Percentiles rank a stretch among this genome's conserved stretches.
phyloP scores from a whole-genome alignment of 2,329 filamentous ascomycete genomes.

The Parastagonospora avenae region DNA sequence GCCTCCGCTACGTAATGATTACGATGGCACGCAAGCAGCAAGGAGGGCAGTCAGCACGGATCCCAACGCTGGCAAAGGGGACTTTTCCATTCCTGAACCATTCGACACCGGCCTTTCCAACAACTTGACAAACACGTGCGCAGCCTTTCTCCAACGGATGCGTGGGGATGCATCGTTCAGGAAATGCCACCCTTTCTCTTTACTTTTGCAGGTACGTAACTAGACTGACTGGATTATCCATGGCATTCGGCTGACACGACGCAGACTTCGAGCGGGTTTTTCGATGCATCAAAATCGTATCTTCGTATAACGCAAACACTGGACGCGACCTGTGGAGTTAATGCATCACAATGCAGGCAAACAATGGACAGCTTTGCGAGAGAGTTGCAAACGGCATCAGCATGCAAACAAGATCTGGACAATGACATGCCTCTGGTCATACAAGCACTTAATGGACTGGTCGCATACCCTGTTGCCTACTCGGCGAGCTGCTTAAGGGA shows the following conservation, averaged over 20 bases:
- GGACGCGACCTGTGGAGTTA: conserved; percentile 75
- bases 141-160: conserved; percentile 70
- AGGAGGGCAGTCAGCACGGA: conserved; percentile 35
- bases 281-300: conserved; percentile 74
- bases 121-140: conserved; percentile 64
- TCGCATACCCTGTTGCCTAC: conserved; percentile 79
- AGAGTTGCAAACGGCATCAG: conserved; percentile 64
- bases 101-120: conserved; percentile 57
- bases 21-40: conserved; percentile 32
- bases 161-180: conserved; percentile 70
- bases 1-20: conserved; percentile 35
- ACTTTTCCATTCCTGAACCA: conserved; percentile 47
- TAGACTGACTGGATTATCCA: not conserved
- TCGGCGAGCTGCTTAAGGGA: conserved; percentile 79
- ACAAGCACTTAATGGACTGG: conserved; percentile 75
- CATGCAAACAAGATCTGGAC: conserved; percentile 75
- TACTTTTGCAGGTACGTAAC: conserved; percentile 73
- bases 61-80: conserved; percentile 18
- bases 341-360: conserved; percentile 67
- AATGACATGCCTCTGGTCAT: conserved; percentile 71
- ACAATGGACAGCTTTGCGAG: conserved; percentile 69
- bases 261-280: conserved; percentile 83
- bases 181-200: conserved; percentile 79
- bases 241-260: conserved; percentile 9
- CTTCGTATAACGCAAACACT: conserved; percentile 76